Evolutionary conservation across 2,329 filamentous ascomycete genomes (phyloP).

Genomic region (Colletotrichum sp.): DNA sequence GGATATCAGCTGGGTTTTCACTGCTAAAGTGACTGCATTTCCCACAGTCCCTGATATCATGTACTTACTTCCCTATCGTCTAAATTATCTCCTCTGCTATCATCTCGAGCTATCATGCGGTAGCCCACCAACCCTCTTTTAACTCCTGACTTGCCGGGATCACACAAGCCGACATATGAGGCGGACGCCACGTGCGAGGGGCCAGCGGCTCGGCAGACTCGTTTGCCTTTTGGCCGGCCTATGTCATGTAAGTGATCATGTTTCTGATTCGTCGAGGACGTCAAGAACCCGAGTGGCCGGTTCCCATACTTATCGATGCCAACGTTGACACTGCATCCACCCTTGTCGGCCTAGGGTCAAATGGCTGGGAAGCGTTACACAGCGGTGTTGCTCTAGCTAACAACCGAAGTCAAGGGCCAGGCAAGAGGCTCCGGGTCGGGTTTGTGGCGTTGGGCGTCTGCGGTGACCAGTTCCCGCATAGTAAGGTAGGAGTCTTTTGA

Average conservation of each 20-base stretch:
- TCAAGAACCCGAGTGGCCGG: neutral
- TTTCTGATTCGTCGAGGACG: neutral
- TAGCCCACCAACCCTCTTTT: neutral
- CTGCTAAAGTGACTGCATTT: neutral
- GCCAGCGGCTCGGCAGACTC: neutral
- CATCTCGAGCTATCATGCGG: neutral
- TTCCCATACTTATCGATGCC: neutral
- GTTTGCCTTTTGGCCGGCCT: neutral
- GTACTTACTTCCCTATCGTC: neutral
- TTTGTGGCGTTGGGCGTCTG: neutral
- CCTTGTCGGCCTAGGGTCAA: neutral
- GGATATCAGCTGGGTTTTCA: rapidly evolving
- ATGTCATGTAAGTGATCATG: neutral
- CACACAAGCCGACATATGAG: neutral
- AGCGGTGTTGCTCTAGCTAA: neutral
- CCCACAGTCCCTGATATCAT: neutral
- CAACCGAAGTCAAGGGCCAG: neutral
- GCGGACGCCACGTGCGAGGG: neutral
- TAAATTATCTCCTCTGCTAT: neutral
- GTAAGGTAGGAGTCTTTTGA: neutral
- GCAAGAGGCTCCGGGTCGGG: rapidly evolving
- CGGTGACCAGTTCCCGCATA: neutral
- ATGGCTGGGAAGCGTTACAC: neutral
- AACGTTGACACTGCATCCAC: neutral
- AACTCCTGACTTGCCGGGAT: neutral